Conservation (phyloP, 768 basidiomycete genomes). For the Boletus subparvulus region DNA sequence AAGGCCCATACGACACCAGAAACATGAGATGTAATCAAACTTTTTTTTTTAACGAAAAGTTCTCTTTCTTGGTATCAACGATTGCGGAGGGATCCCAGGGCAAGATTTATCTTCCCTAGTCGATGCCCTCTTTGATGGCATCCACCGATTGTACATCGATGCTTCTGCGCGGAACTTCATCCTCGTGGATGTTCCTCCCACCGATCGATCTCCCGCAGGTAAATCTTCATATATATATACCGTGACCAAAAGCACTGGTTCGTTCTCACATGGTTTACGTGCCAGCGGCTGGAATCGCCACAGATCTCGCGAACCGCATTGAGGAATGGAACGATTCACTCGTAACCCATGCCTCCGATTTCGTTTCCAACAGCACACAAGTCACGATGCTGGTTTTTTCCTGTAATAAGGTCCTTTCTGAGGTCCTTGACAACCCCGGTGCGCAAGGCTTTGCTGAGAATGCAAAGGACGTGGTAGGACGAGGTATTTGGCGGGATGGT, state of each 20-base stretch:
- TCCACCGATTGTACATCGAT: neutral
- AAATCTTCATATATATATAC: neutral
- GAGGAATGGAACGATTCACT: constrained; percentile 6
- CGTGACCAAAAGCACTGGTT: neutral
- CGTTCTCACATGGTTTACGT: neutral
- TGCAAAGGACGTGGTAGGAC: neutral
- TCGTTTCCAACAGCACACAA: neutral
- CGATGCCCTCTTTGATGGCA: constrained; percentile 1
- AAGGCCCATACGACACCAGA: neutral
- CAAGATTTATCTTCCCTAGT: neutral
- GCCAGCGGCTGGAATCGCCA: neutral
- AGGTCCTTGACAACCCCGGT: constrained; percentile 8
- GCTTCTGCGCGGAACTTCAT: constrained; percentile 9
- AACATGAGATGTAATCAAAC: neutral
- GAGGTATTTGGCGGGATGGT: constrained; percentile 39
- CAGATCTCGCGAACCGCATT: constrained; percentile 2
- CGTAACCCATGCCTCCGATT: neutral
- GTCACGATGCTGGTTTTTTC: constrained; percentile 8
- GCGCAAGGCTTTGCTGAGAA: constrained; percentile 5
- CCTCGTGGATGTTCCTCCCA: constrained; percentile 17
- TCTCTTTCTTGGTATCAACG: constrained; percentile 15
- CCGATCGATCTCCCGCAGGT: constrained; percentile 10
- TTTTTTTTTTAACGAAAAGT: neutral
- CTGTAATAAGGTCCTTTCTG: constrained; percentile 7
- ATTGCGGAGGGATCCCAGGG: constrained; percentile 2